Conservation (phyloP, 2,329 filamentous ascomycete genomes). For the Exutisphaerella laricina region DNA sequence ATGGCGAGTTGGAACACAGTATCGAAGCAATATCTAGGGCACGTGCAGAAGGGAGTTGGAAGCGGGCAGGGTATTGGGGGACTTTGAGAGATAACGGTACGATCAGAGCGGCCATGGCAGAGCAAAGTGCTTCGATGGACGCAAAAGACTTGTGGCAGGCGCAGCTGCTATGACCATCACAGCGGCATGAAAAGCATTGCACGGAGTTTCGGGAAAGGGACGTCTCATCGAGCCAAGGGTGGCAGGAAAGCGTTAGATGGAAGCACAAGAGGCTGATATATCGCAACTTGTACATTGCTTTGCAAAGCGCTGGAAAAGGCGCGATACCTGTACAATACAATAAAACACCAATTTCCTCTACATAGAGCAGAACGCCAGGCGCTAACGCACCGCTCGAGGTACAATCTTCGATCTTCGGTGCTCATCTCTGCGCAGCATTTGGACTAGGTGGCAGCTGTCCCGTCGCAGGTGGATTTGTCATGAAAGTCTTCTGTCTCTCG, state of each 20-base stretch:
- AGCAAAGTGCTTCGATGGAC: not conserved
- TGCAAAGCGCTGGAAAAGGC: not conserved
- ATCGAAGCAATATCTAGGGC: conserved; percentile 44
- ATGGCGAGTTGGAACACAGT: conserved; percentile 51
- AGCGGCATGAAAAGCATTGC: conserved; percentile 8
- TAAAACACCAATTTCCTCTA: conserved; percentile 12
- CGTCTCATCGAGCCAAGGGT: too few relatives aligned
- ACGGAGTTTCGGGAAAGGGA: conserved; percentile 12
- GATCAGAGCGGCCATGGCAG: too few relatives aligned
- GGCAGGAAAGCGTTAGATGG: too few relatives aligned
- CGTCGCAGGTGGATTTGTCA: conserved; percentile 28
- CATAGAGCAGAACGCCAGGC: not conserved
- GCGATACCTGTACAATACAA: conserved; percentile 11
- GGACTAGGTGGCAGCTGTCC: conserved; percentile 17
- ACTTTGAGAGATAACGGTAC: conserved; percentile 9
- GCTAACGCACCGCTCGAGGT: conserved; percentile 5
- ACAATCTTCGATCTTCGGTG: not conserved
- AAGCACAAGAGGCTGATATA: too few relatives aligned
- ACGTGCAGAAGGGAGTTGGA: conserved; percentile 41
- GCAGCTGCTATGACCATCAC: not conserved
- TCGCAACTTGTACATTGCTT: conserved; percentile 9
- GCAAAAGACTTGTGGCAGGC: not conserved
- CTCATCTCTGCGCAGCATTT: conserved; percentile 16
- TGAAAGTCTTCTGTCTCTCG: conserved; percentile 49
- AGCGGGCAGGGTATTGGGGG: conserved; percentile 19